These are phyloP conservation scores for Phytopythium sindhum DNA, from an alignment of 352 stramenopile genomes.

Conservation along the genomic window DNA sequence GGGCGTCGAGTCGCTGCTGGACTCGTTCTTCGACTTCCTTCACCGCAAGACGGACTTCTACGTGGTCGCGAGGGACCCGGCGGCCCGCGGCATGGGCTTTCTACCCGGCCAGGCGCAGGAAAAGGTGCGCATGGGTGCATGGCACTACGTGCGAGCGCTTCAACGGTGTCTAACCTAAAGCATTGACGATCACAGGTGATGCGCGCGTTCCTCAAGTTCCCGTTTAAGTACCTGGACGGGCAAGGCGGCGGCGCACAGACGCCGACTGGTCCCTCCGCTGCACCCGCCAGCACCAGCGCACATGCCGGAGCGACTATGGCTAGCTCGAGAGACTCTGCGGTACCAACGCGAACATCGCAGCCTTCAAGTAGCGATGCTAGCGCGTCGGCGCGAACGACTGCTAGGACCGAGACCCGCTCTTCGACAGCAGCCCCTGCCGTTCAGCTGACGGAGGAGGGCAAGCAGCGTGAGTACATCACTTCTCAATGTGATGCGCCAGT, in stretches of 20 bases:
- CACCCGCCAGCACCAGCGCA: background rate
- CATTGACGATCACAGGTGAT: constrained; percentile 30
- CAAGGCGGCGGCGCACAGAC: constrained; percentile 1
- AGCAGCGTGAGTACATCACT: constrained; percentile 45
- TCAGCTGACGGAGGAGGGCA: constrained; percentile 52
- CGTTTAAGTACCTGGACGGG: constrained; percentile 50
- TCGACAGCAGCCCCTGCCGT: constrained; percentile 9
- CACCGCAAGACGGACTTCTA: constrained; percentile 99
- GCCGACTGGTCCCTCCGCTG: background rate
- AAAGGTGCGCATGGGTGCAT: constrained; percentile 20
- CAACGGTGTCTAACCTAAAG: background rate
- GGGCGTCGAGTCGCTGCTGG: constrained; percentile 95
- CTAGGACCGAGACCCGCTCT: background rate
- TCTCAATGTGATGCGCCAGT: background rate
- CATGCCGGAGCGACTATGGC: background rate
- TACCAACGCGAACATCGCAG: background rate
- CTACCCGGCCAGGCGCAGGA: constrained; percentile 53
- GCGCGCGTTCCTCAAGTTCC: constrained; percentile 60
- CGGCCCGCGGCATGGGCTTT: constrained; percentile 56
- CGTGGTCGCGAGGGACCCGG: constrained; percentile 54
- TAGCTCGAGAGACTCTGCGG: background rate
- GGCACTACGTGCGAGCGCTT: background rate
- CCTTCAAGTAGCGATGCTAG: background rate
- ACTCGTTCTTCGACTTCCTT: constrained; percentile 97
- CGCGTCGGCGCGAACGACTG: too few species aligned